These are phyloP conservation scores for Anethum foeniculum DNA, from an alignment of 140 eudicot species.

Conservation along the genomic window DNA sequence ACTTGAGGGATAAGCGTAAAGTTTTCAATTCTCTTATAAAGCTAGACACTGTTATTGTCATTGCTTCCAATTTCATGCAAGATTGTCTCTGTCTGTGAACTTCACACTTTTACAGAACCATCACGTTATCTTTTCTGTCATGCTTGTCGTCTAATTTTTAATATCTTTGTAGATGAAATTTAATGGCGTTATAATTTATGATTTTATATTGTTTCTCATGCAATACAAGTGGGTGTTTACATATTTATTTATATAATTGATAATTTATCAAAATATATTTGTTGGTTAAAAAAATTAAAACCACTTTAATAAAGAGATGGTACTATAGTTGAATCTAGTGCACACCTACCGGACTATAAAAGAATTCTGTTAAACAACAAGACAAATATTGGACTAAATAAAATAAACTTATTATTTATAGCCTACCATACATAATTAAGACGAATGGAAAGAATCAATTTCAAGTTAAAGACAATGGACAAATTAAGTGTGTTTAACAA, in stretches of 20 bases:
- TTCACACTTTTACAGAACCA: not conserved
- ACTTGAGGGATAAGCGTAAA: too few relatives aligned
- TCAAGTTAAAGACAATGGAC: not conserved
- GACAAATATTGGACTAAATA: not conserved
- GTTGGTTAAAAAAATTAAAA: too few relatives aligned
- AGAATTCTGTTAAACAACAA: not conserved
- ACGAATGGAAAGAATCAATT: not conserved
- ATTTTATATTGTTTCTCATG: too few relatives aligned
- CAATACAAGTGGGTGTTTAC: too few relatives aligned
- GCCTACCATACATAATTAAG: not conserved
- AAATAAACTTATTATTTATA: not conserved
- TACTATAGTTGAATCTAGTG: not conserved
- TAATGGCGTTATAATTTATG: too few relatives aligned
- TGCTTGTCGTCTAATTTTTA: not conserved
- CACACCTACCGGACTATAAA: not conserved
- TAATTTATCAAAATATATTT: too few relatives aligned
- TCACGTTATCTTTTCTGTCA: not conserved
- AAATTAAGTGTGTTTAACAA: not conserved
- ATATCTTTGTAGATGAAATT: not conserved
- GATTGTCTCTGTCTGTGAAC: not conserved
- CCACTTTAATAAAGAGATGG: not conserved
- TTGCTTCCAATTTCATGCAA: not conserved
- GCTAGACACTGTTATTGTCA: not conserved
- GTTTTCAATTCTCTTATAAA: not conserved
- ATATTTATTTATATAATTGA: too few relatives aligned